These are phyloP conservation scores for Lagenidium giganteum DNA, from an alignment of 352 stramenopile genomes.

Conservation along the genomic window DNA sequence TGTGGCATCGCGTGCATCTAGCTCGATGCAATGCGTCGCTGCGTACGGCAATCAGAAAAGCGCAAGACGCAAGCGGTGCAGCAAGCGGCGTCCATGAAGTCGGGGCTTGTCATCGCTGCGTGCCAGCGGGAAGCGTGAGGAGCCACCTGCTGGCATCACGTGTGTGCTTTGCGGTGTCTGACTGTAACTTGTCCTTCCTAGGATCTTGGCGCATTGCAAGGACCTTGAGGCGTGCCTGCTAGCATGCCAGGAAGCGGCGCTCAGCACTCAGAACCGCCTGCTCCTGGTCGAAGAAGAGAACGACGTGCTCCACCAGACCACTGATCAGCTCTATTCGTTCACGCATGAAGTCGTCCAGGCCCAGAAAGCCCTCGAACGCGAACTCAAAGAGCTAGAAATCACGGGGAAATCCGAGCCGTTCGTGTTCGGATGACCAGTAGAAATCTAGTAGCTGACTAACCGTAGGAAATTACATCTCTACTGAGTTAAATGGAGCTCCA, in stretches of 20 bases:
- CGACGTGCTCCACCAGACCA: slow-evolving; percentile 32
- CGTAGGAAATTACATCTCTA: too few species aligned
- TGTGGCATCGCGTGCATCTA: slow-evolving; percentile 25
- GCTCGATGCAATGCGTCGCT: slow-evolving; percentile 26
- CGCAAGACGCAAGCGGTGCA: slow-evolving; percentile 27
- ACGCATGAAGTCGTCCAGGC: slow-evolving; percentile 37
- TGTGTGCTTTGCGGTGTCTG: background rate
- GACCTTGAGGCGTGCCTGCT: slow-evolving; percentile 47
- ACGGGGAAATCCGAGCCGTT: slow-evolving; percentile 22
- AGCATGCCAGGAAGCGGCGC: slow-evolving; percentile 27
- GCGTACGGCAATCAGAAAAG: too few species aligned
- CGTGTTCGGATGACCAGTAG: slow-evolving; percentile 47
- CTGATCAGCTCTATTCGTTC: slow-evolving; percentile 49
- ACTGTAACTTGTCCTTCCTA: slow-evolving; percentile 4
- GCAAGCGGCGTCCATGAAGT: slow-evolving; percentile 11
- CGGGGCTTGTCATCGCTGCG: slow-evolving; percentile 40
- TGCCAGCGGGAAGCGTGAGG: slow-evolving; percentile 61
- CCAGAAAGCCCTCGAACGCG: slow-evolving; percentile 34
- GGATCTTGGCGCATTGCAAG: slow-evolving; percentile 41
- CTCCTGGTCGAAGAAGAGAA: slow-evolving; percentile 46
- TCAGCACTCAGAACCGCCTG: slow-evolving; percentile 25
- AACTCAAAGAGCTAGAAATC: slow-evolving; percentile 52
- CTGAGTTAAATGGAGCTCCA: too few species aligned
- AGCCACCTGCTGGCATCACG: too few species aligned
- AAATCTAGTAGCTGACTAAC: too few species aligned